phyloP scores from a whole-genome alignment of 1,139 yeast species.

The Citeromyces hawaiiensis region DNA sequence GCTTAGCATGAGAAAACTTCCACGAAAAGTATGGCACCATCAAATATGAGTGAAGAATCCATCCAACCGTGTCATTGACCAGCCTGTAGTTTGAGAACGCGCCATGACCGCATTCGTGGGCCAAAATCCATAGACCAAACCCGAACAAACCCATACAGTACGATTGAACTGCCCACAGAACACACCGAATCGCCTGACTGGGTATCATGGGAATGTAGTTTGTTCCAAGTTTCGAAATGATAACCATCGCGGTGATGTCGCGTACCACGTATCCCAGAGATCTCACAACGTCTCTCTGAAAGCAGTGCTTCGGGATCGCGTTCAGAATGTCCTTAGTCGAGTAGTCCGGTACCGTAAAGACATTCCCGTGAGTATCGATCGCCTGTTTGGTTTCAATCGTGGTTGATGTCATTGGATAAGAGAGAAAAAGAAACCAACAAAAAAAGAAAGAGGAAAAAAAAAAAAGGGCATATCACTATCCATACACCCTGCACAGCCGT shows the following conservation, averaged over 20 bases:
- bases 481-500: background rate
- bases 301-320: conserved; percentile 52
- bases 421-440: background rate
- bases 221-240: conserved; percentile 32
- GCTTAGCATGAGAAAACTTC: conserved; percentile 74
- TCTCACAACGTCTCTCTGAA: conserved; percentile 33
- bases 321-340: conserved; percentile 46
- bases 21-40: conserved; percentile 81
- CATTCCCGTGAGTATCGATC: conserved; percentile 40
- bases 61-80: conserved; percentile 67
- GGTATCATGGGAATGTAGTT: conserved; percentile 37
- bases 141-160: conserved; percentile 41
- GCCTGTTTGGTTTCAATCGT: conserved; percentile 4
- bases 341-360: conserved; percentile 48
- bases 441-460: background rate
- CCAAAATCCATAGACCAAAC: conserved; percentile 76
- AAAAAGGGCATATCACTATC: background rate
- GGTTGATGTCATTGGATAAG: background rate
- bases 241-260: conserved; percentile 31
- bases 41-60: conserved; percentile 69
- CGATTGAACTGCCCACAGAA: conserved; percentile 31
- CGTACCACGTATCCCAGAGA: conserved; percentile 46
- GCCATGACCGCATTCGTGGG: conserved; percentile 86
- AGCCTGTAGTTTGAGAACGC: conserved; percentile 64
- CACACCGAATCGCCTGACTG: conserved; percentile 27